Evolutionary conservation across 306 rosid genomes (phyloP), one percentile per base, ranked within the genome.

Genomic region (Cucurbita argyrosperma): DNA sequence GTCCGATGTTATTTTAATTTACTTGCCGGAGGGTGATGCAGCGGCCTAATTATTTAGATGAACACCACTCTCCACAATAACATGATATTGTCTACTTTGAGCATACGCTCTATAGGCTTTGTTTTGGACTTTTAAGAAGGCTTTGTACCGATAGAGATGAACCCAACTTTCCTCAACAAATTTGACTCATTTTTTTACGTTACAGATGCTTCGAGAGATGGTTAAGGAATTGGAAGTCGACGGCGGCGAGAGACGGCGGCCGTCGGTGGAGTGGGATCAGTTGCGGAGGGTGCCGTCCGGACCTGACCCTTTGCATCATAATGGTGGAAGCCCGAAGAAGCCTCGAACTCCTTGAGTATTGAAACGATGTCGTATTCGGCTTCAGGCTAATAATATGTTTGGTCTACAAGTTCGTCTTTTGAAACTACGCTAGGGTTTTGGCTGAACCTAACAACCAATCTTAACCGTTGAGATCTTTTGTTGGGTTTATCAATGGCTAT

Each of bases 221-320:
- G 47, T 11, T 12, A 68, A 46, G 12, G 11, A 43, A 6, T 46
- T 43, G 40, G 23, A 46, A 45, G 23, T 11, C 4, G 19, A 21
- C 10, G 40, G 47, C 18, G n/a, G 56, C 0, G 47, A 46, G 40
- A 47, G 30, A 5, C 7, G 55, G 23, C 5, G 53, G 55, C 6
- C 30, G 70, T 0, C 26, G 56, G 40, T 3, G 40, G 56, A 43
- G 54, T 46, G 73, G 73, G 73, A 68, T 5, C 18, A 68, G 73
- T 12, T 68, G 54, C 12, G 73, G 26, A 21, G 73, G 55, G 73
- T 68, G 12, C 73, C 73, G 39, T 68, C 73, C 7, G 73, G 73
- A 2, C 73, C 73, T 26, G 73, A 68, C 73, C 73, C 73, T 21
- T 68, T 68, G 9, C 73, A 68, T 39, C 73, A 68, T 10, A 68